A percentile compares a stretch with the other conserved stretches of the same genome.
These are phyloP conservation scores for Tetradesmus obliquus DNA, from an alignment of 139 green algal species.

Conservation along the genomic window DNA sequence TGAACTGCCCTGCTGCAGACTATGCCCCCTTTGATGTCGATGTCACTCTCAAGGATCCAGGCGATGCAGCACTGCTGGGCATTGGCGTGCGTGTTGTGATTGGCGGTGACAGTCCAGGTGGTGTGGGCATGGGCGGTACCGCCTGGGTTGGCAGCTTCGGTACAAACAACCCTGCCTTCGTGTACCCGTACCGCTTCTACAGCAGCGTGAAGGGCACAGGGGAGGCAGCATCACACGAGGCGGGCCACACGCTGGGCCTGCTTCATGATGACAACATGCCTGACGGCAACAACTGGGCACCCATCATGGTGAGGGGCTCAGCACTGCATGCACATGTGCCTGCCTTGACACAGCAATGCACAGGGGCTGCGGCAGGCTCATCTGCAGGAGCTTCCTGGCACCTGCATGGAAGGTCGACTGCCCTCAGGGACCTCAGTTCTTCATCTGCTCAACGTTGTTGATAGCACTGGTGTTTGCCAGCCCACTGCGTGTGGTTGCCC, in stretches of 20 bases:
- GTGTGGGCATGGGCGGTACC: not conserved
- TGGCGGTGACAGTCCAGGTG: not conserved
- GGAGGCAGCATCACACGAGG: not conserved
- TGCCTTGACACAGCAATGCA: not conserved
- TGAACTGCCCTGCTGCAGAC: not conserved
- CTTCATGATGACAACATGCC: not conserved
- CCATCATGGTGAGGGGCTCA: not conserved
- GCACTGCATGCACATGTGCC: not conserved
- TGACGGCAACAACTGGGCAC: not conserved
- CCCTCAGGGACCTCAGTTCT: no score
- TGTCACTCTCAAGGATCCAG: not conserved
- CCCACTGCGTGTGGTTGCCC: no score
- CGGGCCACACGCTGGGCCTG: not conserved
- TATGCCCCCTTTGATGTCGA: conserved; percentile 24
- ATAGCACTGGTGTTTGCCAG: no score
- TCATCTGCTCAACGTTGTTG: no score
- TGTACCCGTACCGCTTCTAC: not conserved
- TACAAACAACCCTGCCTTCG: not conserved
- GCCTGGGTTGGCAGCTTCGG: conserved; percentile 10
- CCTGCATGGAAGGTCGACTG: no score
- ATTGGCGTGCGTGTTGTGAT: not conserved
- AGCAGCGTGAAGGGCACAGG: not conserved
- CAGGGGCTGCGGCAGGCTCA: no score
- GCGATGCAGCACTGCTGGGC: not conserved
- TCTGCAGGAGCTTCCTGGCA: no score